These are phyloP conservation scores for Corymbia citriodora DNA, from an alignment of 441 rosid genomes.

Conservation along the genomic window DNA sequence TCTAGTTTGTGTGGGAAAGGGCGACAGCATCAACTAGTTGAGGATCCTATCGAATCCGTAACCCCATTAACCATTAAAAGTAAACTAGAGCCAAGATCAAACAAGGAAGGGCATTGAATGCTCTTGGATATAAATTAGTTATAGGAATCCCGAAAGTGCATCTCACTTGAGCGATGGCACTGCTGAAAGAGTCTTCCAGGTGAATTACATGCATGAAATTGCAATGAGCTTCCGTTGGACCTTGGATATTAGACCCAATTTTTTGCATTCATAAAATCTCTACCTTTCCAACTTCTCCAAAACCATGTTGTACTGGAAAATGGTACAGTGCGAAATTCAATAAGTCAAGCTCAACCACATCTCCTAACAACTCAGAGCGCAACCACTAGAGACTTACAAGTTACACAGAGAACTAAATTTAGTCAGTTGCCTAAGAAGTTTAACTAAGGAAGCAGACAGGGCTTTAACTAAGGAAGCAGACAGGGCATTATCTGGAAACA, in stretches of 20 bases:
- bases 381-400: neutral
- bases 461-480: fast-evolving
- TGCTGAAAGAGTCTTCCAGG: neutral
- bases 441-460: neutral
- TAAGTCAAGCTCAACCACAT: neutral
- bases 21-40: fast-evolving
- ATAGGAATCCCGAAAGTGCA: neutral
- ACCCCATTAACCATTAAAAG: fast-evolving
- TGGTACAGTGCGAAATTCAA: fast-evolving
- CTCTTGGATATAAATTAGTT: neutral
- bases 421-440: neutral
- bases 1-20: neutral
- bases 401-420: neutral
- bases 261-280: fast-evolving
- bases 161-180: neutral
- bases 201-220: neutral
- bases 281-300: neutral
- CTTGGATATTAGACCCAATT: neutral
- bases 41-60: neutral
- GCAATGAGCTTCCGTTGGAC: neutral
- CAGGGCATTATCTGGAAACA: neutral
- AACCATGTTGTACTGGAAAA: neutral
- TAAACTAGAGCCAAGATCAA: neutral
- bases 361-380: fast-evolving
- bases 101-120: neutral